These are phyloP conservation scores for Podospora pseudoanserina DNA, from an alignment of 495 filamentous ascomycete species.

Conservation along the genomic window DNA sequence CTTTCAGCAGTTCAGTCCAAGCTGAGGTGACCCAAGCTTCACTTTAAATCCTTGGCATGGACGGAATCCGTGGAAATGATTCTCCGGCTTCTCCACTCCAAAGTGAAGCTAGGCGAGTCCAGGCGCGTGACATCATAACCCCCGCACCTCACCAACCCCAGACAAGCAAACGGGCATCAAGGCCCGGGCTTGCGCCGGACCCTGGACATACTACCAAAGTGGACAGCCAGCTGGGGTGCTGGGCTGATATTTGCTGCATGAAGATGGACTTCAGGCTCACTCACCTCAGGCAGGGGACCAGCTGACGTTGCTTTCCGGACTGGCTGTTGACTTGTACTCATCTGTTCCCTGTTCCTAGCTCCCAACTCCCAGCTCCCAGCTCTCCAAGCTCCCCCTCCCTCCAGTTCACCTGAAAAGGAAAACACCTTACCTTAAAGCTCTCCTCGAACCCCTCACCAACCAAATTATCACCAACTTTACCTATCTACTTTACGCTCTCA, in stretches of 20 bases:
- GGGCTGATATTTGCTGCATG: background rate
- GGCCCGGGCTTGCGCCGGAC: constrained; percentile 1
- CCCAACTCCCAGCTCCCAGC: no score
- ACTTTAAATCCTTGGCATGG: background rate
- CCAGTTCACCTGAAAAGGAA: background rate
- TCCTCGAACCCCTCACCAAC: background rate
- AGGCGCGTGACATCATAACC: constrained; percentile 32
- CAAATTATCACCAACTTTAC: background rate
- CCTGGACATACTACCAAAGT: background rate
- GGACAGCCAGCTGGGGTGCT: background rate
- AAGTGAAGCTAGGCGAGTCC: background rate
- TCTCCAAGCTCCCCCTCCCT: no score
- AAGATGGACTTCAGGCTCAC: background rate
- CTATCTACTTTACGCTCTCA: background rate
- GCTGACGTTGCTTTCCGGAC: background rate
- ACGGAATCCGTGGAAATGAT: constrained; percentile 17
- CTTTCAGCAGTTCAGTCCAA: background rate
- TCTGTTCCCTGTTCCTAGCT: no score
- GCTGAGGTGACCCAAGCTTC: background rate
- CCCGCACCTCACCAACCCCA: constrained; percentile 18
- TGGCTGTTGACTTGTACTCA: no score
- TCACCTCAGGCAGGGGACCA: background rate
- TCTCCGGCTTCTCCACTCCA: constrained; percentile 10
- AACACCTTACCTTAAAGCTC: background rate
- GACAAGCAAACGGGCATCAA: background rate